Evolutionary conservation across 2,329 filamentous ascomycete species (phyloP).

Genomic region (Zymoseptoria brevis): DNA sequence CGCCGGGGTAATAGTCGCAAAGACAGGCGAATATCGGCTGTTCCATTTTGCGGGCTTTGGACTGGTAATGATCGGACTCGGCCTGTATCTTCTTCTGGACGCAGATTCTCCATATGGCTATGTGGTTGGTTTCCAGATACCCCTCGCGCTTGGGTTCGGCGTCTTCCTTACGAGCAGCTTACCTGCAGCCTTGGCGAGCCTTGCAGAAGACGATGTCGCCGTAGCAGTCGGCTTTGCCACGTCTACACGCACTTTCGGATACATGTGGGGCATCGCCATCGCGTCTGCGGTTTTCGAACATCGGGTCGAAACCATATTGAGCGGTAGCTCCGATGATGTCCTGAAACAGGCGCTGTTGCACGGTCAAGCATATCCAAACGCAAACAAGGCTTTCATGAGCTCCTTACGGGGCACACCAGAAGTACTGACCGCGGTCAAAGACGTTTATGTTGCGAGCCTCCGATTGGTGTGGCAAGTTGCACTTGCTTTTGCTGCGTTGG

Average conservation of each 20-base stretch:
- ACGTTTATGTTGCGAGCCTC: constrained; percentile 4
- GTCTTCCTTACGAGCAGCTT: constrained; percentile 2
- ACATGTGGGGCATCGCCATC: constrained; percentile 5
- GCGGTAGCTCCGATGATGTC: not conserved
- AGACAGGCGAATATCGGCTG: constrained; percentile 39
- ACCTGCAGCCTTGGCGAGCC: constrained; percentile 4
- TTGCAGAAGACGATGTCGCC: constrained; percentile 3
- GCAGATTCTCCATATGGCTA: constrained; percentile 11
- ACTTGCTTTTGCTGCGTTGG: constrained; percentile 4
- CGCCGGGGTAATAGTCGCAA: constrained; percentile 31
- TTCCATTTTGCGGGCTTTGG: constrained; percentile 39
- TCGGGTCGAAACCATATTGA: not conserved
- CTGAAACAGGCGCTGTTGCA: constrained; percentile 5
- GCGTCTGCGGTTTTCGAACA: constrained; percentile 5
- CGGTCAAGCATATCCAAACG: constrained; percentile 4
- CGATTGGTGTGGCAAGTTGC: constrained; percentile 3
- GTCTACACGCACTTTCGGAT: constrained; percentile 2
- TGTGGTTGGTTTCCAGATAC: constrained; percentile 3
- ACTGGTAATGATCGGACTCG: constrained; percentile 26
- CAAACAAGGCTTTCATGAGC: constrained; percentile 4
- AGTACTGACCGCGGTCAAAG: constrained; percentile 2
- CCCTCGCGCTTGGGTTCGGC: constrained; percentile 5
- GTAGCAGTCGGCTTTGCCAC: constrained; percentile 3
- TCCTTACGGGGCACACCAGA: constrained; percentile 1
- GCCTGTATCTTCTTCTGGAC: constrained; percentile 25